Conservation (phyloP, 345 rosid genomes). For the Odontarrhena argentea region DNA sequence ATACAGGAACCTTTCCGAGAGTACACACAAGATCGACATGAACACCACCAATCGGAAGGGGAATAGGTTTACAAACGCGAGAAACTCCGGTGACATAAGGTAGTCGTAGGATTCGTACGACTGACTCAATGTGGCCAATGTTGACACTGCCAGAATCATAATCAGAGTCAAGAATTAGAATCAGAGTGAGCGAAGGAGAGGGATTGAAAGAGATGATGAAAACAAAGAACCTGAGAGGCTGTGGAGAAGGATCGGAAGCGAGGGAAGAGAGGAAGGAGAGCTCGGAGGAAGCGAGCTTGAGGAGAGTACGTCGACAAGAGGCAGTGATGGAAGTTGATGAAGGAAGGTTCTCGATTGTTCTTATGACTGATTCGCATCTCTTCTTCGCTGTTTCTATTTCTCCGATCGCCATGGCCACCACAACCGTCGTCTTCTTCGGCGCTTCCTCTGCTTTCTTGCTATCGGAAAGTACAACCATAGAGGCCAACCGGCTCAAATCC, state of each 20-base stretch:
- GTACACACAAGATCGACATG: slow-evolving; percentile 80
- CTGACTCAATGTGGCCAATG: slow-evolving; percentile 82
- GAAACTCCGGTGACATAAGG: slow-evolving; percentile 71
- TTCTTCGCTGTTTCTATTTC: slow-evolving; percentile 50
- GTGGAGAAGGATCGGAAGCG: slow-evolving; percentile 32
- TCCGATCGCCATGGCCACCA: slow-evolving; percentile 33
- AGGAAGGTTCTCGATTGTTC: slow-evolving; percentile 48
- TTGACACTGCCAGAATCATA: slow-evolving; percentile 53
- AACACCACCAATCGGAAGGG: slow-evolving; percentile 37
- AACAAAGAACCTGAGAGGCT: slow-evolving; percentile 53
- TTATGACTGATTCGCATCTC: slow-evolving; percentile 55
- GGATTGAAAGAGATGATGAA: slow-evolving; percentile 2
- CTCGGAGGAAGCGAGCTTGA: slow-evolving; percentile 69
- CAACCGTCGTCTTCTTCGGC: slow-evolving; percentile 9
- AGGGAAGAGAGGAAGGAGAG: slow-evolving; percentile 68
- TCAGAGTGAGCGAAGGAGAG: background rate
- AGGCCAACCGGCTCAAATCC: background rate
- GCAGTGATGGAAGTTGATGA: slow-evolving; percentile 38
- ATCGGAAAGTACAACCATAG: background rate
- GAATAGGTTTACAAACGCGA: slow-evolving; percentile 74
- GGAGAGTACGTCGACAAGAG: slow-evolving; percentile 67
- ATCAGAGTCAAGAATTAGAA: background rate
- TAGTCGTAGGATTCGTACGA: slow-evolving; percentile 57
- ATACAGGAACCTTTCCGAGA: slow-evolving; percentile 60
- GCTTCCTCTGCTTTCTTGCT: slow-evolving; percentile 6